Conservation (phyloP, 306 rosid genomes). For the Begonia peltatifolia region DNA sequence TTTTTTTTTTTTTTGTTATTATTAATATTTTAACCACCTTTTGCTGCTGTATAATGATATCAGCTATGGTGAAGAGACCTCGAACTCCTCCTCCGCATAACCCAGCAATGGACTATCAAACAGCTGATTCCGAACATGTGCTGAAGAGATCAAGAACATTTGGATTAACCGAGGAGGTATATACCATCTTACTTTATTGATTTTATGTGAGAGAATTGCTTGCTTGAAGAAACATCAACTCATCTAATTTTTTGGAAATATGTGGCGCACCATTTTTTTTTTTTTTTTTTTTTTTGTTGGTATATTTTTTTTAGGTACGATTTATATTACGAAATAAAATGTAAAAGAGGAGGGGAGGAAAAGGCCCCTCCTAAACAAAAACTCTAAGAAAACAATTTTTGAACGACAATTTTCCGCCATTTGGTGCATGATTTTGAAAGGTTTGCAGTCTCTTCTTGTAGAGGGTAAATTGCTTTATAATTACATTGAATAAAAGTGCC, state of each 20-base stretch:
- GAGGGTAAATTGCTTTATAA: background rate
- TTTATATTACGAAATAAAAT: background rate
- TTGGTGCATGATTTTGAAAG: background rate
- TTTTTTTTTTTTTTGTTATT: constrained; percentile 16
- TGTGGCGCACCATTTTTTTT: too few species aligned
- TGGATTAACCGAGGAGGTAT: constrained; percentile 84
- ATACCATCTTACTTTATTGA: background rate
- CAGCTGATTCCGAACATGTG: constrained; percentile 93
- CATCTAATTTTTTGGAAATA: too few species aligned
- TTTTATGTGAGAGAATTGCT: too few species aligned
- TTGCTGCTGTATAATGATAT: constrained; percentile 7
- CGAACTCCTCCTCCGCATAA: constrained; percentile 93
- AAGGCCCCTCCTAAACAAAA: too few species aligned
- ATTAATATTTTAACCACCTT: background rate
- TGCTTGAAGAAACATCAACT: too few species aligned
- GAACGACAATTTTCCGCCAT: background rate
- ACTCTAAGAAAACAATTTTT: too few species aligned
- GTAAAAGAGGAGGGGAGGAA: background rate
- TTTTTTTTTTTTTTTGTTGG: too few species aligned
- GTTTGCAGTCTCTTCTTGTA: background rate
- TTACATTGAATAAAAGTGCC: too few species aligned
- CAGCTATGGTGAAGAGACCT: constrained; percentile 89
- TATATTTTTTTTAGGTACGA: too few species aligned
- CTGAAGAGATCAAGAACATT: constrained; percentile 90
- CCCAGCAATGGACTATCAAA: constrained; percentile 91